These are phyloP conservation scores for Stachybotrys chlorohalonatus DNA, from an alignment of 2,329 filamentous ascomycete species.

Conservation along the genomic window DNA sequence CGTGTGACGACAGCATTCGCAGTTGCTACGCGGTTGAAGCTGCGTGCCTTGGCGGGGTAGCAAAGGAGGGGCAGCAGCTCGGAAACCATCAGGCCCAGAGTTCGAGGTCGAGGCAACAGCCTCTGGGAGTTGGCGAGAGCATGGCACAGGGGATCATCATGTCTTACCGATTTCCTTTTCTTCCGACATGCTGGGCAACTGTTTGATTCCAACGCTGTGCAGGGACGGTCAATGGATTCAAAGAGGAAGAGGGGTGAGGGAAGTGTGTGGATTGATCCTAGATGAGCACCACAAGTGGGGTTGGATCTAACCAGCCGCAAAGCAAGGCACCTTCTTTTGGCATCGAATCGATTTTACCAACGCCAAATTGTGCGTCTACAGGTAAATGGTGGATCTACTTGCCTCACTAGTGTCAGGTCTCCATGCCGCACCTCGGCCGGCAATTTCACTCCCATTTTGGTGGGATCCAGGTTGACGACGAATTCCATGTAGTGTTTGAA, in stretches of 20 bases:
- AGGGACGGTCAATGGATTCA: neutral
- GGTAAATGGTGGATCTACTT: neutral
- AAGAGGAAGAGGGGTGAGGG: neutral
- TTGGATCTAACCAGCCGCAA: too few species aligned
- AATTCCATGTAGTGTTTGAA: too few species aligned
- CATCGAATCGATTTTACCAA: too few species aligned
- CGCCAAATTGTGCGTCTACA: neutral
- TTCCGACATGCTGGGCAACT: constrained; percentile 33
- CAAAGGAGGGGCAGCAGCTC: neutral
- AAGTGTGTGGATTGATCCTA: neutral
- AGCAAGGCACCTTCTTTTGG: too few species aligned
- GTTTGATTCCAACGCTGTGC: constrained; percentile 4
- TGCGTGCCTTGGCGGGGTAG: constrained; percentile 3
- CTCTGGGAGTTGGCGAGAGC: neutral
- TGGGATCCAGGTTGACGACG: too few species aligned
- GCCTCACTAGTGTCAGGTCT: neutral
- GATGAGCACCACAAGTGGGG: too few species aligned
- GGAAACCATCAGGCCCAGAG: neutral
- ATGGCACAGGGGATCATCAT: neutral
- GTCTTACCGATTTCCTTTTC: constrained; percentile 35
- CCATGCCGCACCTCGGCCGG: too few species aligned
- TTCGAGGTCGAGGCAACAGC: neutral
- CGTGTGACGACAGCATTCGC: constrained; percentile 1
- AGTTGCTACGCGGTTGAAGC: neutral
- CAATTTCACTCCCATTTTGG: too few species aligned